Base-by-base conservation (phyloP, 169 alveolate genomes). In the Cardiosporidium cionae region DNA sequence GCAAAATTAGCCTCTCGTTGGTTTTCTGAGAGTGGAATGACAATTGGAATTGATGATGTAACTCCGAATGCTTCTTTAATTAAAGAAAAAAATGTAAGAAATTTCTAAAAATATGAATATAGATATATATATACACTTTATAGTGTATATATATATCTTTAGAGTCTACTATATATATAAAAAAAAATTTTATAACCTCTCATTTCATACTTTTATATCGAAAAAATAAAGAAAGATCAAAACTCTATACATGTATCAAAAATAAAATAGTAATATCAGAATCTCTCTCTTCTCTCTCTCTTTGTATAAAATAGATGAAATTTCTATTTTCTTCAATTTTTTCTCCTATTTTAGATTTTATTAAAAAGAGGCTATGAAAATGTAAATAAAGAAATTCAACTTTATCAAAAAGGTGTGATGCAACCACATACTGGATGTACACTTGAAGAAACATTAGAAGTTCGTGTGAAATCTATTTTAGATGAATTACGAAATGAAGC, bases 21-120 rank as follows among this genome's bases (percentile, higher is more conserved):
- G 95, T 83, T 96, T 35, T 86, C 96, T 32, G 90, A 95, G 65
- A 88, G 91, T 78, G 99, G 99, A 31, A 92, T 96, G 96, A 92
- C 99, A 6, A 93, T 96, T n/a, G 99, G 99, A 0, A 91, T 96
- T n/a, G 96, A 94, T 54, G 99, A 97, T 82, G 99, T 96, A 22
- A 90, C 93, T 4, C 99, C 99, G 31, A 65, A 65, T 28, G 75
- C 80, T n/a, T 54, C 31, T 22, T 33, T 78, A 6, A 37, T 52
- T 28, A 72, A 74, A 52, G 84, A 67, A 58, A n/a, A n/a, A n/a
- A n/a, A n/a, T n/a, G n/a, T n/a, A n/a, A n/a, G n/a, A n/a, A n/a
- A n/a, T n/a, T n/a, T n/a, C n/a, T n/a, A n/a, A n/a, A n/a, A n/a
- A n/a, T n/a, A n/a, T n/a, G n/a, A n/a, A n/a, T n/a, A n/a, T n/a